Conservation (phyloP, 1,139 yeast genomes). For the Kluyveromyces sp. region DNA sequence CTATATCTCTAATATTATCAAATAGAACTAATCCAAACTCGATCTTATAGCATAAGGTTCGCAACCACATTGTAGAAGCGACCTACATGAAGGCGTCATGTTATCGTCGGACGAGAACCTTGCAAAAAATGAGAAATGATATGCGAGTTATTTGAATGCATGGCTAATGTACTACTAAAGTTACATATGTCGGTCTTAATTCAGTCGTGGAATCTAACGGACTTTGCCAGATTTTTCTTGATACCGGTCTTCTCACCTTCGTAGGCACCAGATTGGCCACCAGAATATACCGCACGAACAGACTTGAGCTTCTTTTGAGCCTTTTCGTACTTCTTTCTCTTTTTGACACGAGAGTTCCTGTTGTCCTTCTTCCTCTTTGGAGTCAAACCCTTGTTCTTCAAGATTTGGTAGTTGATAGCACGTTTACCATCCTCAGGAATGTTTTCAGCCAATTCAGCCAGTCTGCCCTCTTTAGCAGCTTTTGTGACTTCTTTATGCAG, state of each 20-base stretch:
- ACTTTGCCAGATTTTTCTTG: slow-evolving; percentile 81
- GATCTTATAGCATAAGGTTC: too few species aligned
- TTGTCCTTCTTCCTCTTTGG: slow-evolving; percentile 88
- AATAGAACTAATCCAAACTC: background rate
- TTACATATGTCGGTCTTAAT: background rate
- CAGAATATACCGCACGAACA: slow-evolving; percentile 79
- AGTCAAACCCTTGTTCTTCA: slow-evolving; percentile 92
- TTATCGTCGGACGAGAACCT: too few species aligned
- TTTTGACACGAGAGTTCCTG: slow-evolving; percentile 93
- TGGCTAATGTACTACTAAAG: background rate
- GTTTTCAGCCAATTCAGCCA: slow-evolving; percentile 61
- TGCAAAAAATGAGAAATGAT: too few species aligned
- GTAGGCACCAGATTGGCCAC: slow-evolving; percentile 69
- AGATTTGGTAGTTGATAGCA: slow-evolving; percentile 87
- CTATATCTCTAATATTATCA: background rate
- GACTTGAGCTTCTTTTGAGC: slow-evolving; percentile 93
- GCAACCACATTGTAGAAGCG: too few species aligned
- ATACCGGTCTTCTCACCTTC: slow-evolving; percentile 97
- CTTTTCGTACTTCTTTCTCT: slow-evolving; percentile 92
- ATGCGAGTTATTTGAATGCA: background rate
- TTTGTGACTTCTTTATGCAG: slow-evolving; percentile 67
- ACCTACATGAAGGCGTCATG: too few species aligned
- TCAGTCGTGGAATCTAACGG: slow-evolving; percentile 56
- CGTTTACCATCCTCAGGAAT: slow-evolving; percentile 81
- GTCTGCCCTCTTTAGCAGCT: slow-evolving; percentile 82